Percentiles rank a stretch among this genome's conserved stretches.
Evolutionary conservation across 768 basidiomycete species (phyloP).

Genomic region (Tylopilus plumbeoviolaceoides): DNA sequence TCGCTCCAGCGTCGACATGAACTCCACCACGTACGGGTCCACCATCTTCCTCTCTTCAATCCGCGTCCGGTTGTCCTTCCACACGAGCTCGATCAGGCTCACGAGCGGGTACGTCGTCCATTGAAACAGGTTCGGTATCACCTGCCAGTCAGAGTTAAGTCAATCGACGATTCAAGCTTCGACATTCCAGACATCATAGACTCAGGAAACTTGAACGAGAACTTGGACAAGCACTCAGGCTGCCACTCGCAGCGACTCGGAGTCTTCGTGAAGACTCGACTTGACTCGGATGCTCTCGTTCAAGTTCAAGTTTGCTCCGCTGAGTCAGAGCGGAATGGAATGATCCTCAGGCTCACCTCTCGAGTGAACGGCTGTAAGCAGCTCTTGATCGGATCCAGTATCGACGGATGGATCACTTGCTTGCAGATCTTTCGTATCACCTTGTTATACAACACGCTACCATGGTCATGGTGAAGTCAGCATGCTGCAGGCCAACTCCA

Average conservation of each 20-base stretch:
- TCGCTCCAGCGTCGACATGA: no score
- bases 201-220: no score
- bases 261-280: no score
- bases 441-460: not conserved
- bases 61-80: not conserved
- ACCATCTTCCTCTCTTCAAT: fast-evolving
- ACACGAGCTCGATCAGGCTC: not conserved
- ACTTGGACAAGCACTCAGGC: no score
- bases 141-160: not conserved
- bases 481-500: no score
- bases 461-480: no score
- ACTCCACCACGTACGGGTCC: not conserved
- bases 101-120: not conserved
- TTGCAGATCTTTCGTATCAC: not conserved
- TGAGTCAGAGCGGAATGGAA: no score
- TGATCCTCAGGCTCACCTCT: not conserved
- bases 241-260: no score
- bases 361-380: not conserved
- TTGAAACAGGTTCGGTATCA: not conserved
- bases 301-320: no score
- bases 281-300: no score
- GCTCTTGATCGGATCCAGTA: not conserved
- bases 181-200: no score
- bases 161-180: no score
- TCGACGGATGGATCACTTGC: not conserved